Evolutionary conservation across 1,139 yeast species (phyloP).

Genomic region (Arxiozyma telluris): DNA sequence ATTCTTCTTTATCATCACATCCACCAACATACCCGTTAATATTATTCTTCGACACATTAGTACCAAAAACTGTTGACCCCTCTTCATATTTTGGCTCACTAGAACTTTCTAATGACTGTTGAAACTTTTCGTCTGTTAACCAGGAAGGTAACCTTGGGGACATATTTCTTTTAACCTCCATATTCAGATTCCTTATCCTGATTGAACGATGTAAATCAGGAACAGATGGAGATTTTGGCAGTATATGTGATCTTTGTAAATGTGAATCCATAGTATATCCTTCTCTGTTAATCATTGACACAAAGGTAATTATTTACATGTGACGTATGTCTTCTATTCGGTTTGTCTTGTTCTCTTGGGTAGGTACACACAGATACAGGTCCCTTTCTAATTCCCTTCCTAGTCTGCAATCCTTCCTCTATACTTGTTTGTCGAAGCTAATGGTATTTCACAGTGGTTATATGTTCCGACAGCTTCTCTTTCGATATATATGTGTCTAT

Average conservation of each 20-base stretch:
- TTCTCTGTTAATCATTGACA: background rate
- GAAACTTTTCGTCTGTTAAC: background rate
- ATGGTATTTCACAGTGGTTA: background rate
- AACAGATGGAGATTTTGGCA: slow-evolving; percentile 24
- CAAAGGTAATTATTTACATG: background rate
- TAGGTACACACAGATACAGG: background rate
- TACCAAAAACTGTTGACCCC: background rate
- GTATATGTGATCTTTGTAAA: background rate
- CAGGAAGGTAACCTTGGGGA: slow-evolving; percentile 1
- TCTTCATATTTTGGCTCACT: too few relatives aligned
- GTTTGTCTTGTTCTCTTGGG: background rate
- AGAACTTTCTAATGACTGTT: background rate
- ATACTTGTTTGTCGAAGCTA: background rate
- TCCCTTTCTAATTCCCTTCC: background rate
- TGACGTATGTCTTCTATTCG: background rate
- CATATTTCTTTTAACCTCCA: background rate
- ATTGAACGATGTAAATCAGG: slow-evolving; percentile 21
- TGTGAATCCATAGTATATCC: background rate
- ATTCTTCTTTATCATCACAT: background rate
- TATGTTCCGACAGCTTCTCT: too few relatives aligned
- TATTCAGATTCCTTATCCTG: background rate
- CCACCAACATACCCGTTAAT: slow-evolving; percentile 2
- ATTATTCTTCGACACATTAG: background rate
- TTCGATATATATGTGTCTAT: background rate
- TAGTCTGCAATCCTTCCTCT: background rate